Evolutionary conservation across 2,329 filamentous ascomycete species (phyloP).

Genomic region (Neurospora sp.): DNA sequence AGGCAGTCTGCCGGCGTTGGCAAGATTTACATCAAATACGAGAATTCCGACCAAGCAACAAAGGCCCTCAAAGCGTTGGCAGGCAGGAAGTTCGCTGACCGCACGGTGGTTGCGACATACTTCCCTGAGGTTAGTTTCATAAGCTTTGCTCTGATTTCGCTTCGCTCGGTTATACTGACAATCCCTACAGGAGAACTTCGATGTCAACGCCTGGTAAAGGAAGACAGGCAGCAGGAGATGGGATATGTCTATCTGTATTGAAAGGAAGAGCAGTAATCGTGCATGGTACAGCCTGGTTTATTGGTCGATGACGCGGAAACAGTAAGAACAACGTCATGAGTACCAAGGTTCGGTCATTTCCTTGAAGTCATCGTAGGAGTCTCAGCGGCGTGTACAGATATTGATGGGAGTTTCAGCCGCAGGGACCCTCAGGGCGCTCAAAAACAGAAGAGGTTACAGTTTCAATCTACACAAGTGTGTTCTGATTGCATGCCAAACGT

Average conservation of each 20-base stretch:
- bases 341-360: not conserved
- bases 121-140: constrained; percentile 67
- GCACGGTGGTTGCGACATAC: constrained; percentile 93
- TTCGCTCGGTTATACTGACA: constrained; percentile 14
- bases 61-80: constrained; percentile 84
- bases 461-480: not conserved
- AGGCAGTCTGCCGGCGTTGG: constrained; percentile 82
- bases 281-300: not conserved
- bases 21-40: constrained; percentile 97
- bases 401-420: not conserved
- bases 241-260: not conserved
- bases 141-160: not conserved
- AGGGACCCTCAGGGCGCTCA: not conserved
- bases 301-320: not conserved
- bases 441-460: not conserved
- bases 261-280: not conserved
- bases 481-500: not conserved
- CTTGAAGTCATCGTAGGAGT: not conserved
- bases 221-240: not conserved
- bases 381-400: not conserved
- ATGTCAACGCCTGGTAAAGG: constrained; percentile 73
- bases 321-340: not conserved
- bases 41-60: constrained; percentile 63
- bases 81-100: constrained; percentile 89
- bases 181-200: constrained; percentile 72